phyloP scores from a whole-genome alignment of 2,329 filamentous ascomycete species.

The Triangularia setosa region DNA sequence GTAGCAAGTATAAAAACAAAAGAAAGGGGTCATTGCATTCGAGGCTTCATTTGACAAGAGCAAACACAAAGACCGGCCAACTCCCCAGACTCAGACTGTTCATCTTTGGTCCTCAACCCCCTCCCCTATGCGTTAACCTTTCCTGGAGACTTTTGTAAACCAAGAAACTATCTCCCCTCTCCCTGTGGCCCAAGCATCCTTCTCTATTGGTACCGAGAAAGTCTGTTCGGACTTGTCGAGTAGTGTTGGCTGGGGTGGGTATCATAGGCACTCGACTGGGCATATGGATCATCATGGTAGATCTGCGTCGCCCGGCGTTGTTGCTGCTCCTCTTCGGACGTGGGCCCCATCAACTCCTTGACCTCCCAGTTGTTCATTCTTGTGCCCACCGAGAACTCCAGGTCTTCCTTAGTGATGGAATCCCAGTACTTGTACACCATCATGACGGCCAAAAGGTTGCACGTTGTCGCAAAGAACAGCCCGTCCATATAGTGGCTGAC shows the following conservation, averaged over 20 bases:
- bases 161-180: neutral
- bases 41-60: conserved; percentile 7
- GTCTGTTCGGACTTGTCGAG: conserved; percentile 41
- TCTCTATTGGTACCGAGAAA: conserved; percentile 44
- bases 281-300: conserved; percentile 66
- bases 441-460: conserved; percentile 94
- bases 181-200: neutral
- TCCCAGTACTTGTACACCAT: conserved; percentile 99
- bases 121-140: neutral
- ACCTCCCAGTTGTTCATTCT: conserved; percentile 98
- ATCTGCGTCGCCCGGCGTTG: conserved; percentile 59
- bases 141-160: neutral
- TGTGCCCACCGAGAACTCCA: conserved; percentile 95
- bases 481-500: conserved; percentile 92
- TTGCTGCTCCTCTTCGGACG: conserved; percentile 65
- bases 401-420: conserved; percentile 95
- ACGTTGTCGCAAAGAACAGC: conserved; percentile 88
- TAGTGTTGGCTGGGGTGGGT: conserved; percentile 47
- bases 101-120: neutral
- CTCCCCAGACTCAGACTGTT: neutral
- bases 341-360: conserved; percentile 66
- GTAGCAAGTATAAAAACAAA: conserved; percentile 8
- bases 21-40: conserved; percentile 4
- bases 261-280: conserved; percentile 53
- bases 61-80: neutral